phyloP scores from a whole-genome alignment of 164 flowering plant species.

The Platanus orientalis region DNA sequence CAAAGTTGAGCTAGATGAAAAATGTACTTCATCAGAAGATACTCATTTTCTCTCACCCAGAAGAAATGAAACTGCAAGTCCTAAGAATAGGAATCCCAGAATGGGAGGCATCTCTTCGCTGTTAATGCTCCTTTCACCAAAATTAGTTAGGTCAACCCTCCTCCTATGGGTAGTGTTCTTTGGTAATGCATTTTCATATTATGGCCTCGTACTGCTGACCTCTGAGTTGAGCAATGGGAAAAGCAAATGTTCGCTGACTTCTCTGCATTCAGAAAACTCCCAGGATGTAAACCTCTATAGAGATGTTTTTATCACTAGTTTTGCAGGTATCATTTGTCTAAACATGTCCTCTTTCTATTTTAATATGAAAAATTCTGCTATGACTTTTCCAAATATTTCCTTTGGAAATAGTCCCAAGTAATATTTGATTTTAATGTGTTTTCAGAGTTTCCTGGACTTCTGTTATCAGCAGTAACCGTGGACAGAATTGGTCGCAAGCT shows the following conservation, averaged over 20 bases:
- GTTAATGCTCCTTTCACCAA: slow-evolving; percentile 61
- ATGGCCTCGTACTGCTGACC: slow-evolving; percentile 88
- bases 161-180: slow-evolving; percentile 87
- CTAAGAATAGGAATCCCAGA: slow-evolving; percentile 22
- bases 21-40: slow-evolving; percentile 32
- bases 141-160: slow-evolving; percentile 59
- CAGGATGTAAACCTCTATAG: slow-evolving; percentile 34
- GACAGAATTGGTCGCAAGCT: slow-evolving; percentile 81
- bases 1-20: slow-evolving; percentile 27
- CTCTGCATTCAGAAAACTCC: slow-evolving; percentile 22
- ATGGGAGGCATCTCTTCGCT: slow-evolving; percentile 35
- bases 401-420: neutral
- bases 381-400: no score
- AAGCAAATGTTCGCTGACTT: slow-evolving; percentile 30
- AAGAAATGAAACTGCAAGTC: slow-evolving; percentile 10
- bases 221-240: slow-evolving; percentile 50
- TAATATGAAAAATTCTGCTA: neutral
- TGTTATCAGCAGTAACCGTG: slow-evolving; percentile 60
- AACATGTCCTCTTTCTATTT: neutral
- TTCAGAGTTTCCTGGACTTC: slow-evolving; percentile 84
- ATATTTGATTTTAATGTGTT: slow-evolving; percentile 15
- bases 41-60: slow-evolving; percentile 37
- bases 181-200: slow-evolving; percentile 89
- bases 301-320: slow-evolving; percentile 78
- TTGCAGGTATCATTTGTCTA: slow-evolving; percentile 57